These are phyloP conservation scores for Pythium brassicae DNA, from an alignment of 352 stramenopile species.

Conservation along the genomic window DNA sequence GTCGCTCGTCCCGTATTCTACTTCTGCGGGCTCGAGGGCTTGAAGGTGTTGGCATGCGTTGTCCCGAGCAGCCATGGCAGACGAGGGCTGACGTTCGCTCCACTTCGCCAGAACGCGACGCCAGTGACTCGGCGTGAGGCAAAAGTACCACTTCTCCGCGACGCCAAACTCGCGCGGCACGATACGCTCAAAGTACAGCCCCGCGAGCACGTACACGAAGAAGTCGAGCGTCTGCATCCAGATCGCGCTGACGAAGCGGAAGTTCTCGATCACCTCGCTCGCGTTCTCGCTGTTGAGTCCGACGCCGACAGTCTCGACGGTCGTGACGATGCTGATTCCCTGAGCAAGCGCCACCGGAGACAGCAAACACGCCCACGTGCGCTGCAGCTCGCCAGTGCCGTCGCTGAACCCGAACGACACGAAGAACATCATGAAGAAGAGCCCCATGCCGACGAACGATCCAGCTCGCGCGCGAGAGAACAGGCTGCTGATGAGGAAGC, in stretches of 20 bases:
- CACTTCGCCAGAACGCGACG: conserved; percentile 3
- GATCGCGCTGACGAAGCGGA: conserved; percentile 59
- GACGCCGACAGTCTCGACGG: conserved; percentile 46
- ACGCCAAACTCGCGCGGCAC: conserved; percentile 92
- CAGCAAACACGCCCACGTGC: conserved; percentile 39
- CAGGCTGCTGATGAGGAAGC: conserved; percentile 65
- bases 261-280: conserved; percentile 30
- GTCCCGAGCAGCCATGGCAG: not conserved
- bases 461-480: conserved; percentile 54
- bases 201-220: conserved; percentile 82
- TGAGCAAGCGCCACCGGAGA: conserved; percentile 70
- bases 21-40: not conserved
- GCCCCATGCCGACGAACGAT: conserved; percentile 64
- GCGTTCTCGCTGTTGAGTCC: conserved; percentile 40
- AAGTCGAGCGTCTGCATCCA: conserved; percentile 89
- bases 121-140: conserved; percentile 72
- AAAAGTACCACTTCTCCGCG: conserved; percentile 88
- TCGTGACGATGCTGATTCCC: conserved; percentile 56
- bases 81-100: not conserved
- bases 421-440: conserved; percentile 82
- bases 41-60: not conserved
- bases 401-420: conserved; percentile 73
- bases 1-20: not conserved
- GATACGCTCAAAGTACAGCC: conserved; percentile 89
- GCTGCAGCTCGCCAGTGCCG: conserved; percentile 21